Evolutionary conservation across 345 rosid genomes (phyloP), one percentile per base, ranked within the genome.

Genomic region (Trapa bicornis): DNA sequence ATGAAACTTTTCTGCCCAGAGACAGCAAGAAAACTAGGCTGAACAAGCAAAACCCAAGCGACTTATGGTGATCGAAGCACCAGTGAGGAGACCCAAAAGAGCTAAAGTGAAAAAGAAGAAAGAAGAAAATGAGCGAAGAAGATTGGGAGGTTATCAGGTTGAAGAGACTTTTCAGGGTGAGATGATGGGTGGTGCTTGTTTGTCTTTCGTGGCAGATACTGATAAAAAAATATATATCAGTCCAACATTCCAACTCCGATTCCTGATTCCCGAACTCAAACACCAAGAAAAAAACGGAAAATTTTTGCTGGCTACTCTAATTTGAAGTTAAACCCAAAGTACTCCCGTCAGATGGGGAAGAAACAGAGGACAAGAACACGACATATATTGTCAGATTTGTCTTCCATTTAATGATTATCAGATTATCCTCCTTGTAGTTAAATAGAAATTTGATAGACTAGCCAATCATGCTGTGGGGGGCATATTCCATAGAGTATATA

Each of bases 131-230:
- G 47, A n/a, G 37, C 43, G 47, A 16, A 36, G 37, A 32, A 64
- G 42, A 36, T 64, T 64, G 47, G 47, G 45, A 9, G 39, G n/a
- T 39, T 37, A 64, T 64, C 47, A 16, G 37, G 66, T 42, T 42
- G 45, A 42, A 8, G 45, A 22, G n/a, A n/a, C n/a, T n/a, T n/a
- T n/a, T n/a, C n/a, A n/a, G n/a, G n/a, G n/a, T n/a, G n/a, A n/a
- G 29, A 22, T 22, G 29, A 22, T 22, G 29, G 29, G 29, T 22
- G 29, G 29, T 22, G 36, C 41, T 38, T 58, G 35, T n/a, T 58
- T 58, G 63, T 58, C 63, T 58, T 29, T 22, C 0, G 63, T 58
- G 63, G 63, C 63, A 65, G 50, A 65, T 65, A 6, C 67, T 65
- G 67, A 41, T 65, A 48, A 65, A 65, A 42, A 38, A 48, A 65